These are phyloP conservation scores for Fusarium sp. DNA, from an alignment of 2,329 filamentous ascomycete species.

Conservation along the genomic window DNA sequence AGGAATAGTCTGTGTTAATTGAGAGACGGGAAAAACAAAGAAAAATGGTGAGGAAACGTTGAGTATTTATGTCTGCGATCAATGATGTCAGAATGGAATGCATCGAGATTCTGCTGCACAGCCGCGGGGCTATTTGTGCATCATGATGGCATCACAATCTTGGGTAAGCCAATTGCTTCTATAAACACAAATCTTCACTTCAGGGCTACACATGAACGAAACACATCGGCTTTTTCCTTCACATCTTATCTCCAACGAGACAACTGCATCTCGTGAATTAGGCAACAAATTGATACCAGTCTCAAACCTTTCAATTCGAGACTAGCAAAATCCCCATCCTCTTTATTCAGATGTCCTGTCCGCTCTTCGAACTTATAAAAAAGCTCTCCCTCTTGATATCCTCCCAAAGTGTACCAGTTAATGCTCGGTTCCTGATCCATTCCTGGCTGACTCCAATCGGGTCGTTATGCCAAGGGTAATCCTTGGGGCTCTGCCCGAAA, in stretches of 20 bases:
- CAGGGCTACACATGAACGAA: slow-evolving; percentile 52
- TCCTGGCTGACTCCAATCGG: neutral
- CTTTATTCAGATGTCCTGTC: slow-evolving; percentile 44
- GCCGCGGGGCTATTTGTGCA: slow-evolving; percentile 18
- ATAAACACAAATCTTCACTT: neutral
- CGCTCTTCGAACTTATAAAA: neutral
- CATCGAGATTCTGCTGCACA: slow-evolving; percentile 10
- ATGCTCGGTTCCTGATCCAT: slow-evolving; percentile 23
- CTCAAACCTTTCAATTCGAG: no score
- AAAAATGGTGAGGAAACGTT: neutral
- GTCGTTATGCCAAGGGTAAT: neutral
- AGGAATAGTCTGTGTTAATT: neutral
- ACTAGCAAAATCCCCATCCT: slow-evolving; percentile 54
- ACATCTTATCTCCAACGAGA: slow-evolving; percentile 65
- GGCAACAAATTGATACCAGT: no score
- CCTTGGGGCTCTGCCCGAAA: neutral
- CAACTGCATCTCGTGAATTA: slow-evolving; percentile 57
- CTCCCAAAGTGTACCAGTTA: slow-evolving; percentile 23
- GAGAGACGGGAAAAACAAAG: neutral
- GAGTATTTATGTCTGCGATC: neutral
- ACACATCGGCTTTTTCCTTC: slow-evolving; percentile 69
- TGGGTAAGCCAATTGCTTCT: neutral
- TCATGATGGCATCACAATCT: slow-evolving; percentile 34
- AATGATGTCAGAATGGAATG: slow-evolving; percentile 37
- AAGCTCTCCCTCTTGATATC: neutral